Percentiles rank a stretch among this genome's conserved stretches.
phyloP scores from a whole-genome alignment of 495 filamentous ascomycete genomes.

The Penicillium odoratum region DNA sequence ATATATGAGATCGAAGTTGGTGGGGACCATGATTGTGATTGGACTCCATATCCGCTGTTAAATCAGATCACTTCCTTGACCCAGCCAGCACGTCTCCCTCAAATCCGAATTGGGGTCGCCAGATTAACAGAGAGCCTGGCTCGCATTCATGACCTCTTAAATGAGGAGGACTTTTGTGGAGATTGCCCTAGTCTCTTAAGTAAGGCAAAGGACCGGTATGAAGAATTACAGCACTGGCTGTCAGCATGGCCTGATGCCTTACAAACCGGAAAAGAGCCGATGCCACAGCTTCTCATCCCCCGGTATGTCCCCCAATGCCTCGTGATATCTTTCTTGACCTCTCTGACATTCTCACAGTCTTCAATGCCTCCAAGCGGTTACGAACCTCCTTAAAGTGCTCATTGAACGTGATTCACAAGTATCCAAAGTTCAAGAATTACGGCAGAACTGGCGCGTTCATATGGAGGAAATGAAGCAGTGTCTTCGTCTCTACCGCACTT shows the following conservation, averaged over 20 bases:
- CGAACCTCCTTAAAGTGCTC: slow-evolving; percentile 27
- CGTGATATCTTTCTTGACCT: background rate
- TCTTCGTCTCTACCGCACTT: slow-evolving; percentile 30
- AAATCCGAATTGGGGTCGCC: slow-evolving; percentile 25
- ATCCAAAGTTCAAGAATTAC: slow-evolving; percentile 9
- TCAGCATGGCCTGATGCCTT: slow-evolving; percentile 23
- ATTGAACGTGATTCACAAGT: slow-evolving; percentile 20
- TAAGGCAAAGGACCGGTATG: slow-evolving; percentile 22
- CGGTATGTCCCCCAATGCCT: slow-evolving; percentile 30
- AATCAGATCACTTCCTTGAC: slow-evolving; percentile 31
- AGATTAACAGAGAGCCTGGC: slow-evolving; percentile 28
- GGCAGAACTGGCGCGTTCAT: slow-evolving; percentile 22
- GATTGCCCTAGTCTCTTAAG: slow-evolving; percentile 22
- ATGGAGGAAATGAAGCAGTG: slow-evolving; percentile 34
- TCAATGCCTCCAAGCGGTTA: slow-evolving; percentile 29
- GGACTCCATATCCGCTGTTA: slow-evolving; percentile 43
- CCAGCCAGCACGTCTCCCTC: slow-evolving; percentile 35
- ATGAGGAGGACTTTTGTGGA: slow-evolving; percentile 22
- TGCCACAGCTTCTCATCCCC: slow-evolving; percentile 39
- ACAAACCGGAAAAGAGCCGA: slow-evolving; percentile 23
- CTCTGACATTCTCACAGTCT: slow-evolving; percentile 26
- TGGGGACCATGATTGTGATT: slow-evolving; percentile 26
- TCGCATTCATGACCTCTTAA: slow-evolving; percentile 31
- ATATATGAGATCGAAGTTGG: slow-evolving; percentile 17
- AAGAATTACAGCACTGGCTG: slow-evolving; percentile 31